phyloP scores from a whole-genome alignment of 202 grass and related monocot genomes.

The Dendrocalamus latiflorus region DNA sequence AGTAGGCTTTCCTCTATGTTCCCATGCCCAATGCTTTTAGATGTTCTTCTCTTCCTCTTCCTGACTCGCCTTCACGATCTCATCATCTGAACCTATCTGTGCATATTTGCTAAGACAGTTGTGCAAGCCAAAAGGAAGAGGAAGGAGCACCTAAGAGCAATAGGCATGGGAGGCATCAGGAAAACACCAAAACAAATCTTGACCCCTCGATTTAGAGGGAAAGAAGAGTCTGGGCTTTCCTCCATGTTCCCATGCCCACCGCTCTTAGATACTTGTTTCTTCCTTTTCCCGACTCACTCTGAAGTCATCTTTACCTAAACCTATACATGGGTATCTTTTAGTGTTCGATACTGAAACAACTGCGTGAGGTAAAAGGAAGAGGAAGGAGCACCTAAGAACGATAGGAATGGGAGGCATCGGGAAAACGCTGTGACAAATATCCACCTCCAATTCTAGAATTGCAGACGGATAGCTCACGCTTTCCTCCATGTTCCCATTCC shows the following conservation, averaged over 20 bases:
- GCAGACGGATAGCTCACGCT: neutral
- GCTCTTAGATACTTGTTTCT: conserved; percentile 23
- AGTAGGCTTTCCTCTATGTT: conserved; percentile 3
- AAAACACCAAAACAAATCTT: conserved; percentile 6
- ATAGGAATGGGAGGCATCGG: conserved; percentile 18
- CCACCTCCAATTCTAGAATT: neutral
- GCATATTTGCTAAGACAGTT: neutral
- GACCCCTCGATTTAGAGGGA: neutral
- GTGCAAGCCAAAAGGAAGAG: neutral
- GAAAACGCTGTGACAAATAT: neutral
- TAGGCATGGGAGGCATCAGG: conserved; percentile 38
- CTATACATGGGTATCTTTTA: neutral
- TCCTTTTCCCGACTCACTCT: neutral
- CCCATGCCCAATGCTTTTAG: conserved; percentile 23
- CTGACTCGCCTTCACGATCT: neutral
- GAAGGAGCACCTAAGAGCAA: conserved; percentile 14
- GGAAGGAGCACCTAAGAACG: neutral
- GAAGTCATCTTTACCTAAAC: neutral
- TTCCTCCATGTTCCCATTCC: conserved; percentile 36
- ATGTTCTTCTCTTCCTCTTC: conserved; percentile 7
- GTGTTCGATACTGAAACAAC: neutral
- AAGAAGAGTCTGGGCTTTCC: conserved; percentile 13
- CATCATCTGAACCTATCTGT: neutral
- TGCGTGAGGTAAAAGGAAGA: neutral
- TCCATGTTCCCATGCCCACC: conserved; percentile 28